Evolutionary conservation across 192 early-diverging fungal species (phyloP).

Genomic region (Glomus cerebriforme): DNA sequence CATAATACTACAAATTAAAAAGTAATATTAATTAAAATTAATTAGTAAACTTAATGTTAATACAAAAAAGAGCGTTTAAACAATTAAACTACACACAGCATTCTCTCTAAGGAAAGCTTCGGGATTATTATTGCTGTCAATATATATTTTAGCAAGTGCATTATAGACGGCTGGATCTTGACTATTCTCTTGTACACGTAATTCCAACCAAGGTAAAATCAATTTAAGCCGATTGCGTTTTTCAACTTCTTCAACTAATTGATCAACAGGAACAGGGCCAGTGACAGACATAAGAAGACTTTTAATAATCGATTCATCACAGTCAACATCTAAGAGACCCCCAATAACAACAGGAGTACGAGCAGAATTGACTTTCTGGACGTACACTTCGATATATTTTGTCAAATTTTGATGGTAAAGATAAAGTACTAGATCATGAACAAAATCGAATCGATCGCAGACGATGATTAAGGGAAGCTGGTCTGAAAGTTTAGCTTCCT

Average conservation of each 20-base stretch:
- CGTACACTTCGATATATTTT: constrained; percentile 98
- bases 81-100: constrained; percentile 47
- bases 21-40: too few species aligned
- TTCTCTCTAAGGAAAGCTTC: constrained; percentile 93
- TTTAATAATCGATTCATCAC: constrained; percentile 93
- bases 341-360: constrained; percentile 96
- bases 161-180: constrained; percentile 93
- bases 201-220: constrained; percentile 92
- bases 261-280: constrained; percentile 80
- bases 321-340: constrained; percentile 97
- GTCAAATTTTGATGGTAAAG: constrained; percentile 91
- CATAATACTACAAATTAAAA: constrained; percentile 67
- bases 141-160: constrained; percentile 98
- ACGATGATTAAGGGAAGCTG: constrained; percentile 98
- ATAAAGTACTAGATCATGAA: constrained; percentile 95
- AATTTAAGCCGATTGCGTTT: constrained; percentile 97
- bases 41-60: background rate
- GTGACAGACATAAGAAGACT: constrained; percentile 85
- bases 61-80: background rate
- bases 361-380: constrained; percentile 96
- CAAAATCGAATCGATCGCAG: constrained; percentile 96
- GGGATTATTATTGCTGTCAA: constrained; percentile 98
- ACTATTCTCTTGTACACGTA: constrained; percentile 83
- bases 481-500: constrained; percentile 91
- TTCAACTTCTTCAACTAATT: constrained; percentile 88